Base-by-base conservation (phyloP, 108 stramenopile genomes). In the Thalassiosira profunda region DNA sequence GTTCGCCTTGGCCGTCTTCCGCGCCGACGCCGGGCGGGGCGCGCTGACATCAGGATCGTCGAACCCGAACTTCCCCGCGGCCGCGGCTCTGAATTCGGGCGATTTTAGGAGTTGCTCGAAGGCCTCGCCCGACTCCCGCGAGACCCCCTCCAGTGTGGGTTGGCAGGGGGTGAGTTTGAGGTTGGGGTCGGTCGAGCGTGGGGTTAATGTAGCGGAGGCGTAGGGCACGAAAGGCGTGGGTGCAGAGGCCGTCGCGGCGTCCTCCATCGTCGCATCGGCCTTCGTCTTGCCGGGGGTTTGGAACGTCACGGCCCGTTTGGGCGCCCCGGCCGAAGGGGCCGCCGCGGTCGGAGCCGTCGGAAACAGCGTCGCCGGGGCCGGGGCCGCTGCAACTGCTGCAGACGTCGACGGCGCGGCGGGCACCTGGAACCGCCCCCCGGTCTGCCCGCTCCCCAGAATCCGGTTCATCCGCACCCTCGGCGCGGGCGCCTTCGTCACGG, bases 401-500 rank as follows among this genome's bases (percentile, higher is more conserved):
- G 38, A 11, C 10, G 38, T 40, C 29, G 51, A 31, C 1, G 30
- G 30, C 29, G 26, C 51, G 33, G 7, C 33, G 17, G 17, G 34
- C 51, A 28, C 29, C 17, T 29, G 51, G 33, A 31, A 5, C 45
- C 67, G 28, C 28, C 66, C 66, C 26, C 74, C 74, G 24, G 65
- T 60, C 66, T 76, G 74, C 37, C 59, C 59, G 33, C 28, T 67
- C 30, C 74, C 74, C 3, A 62, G 55, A 6, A 76, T 45, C 12
- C 74, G 65, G 38, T 53, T 67, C 74, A 76, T 76, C 59, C 66
- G 51, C 40, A 76, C 57, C 31, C 58, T 48, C 3, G 64, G 74
- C 17, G 33, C 51, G 21, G 24, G 2, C 5, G 11, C n/a, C 11
- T 18, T 48, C 24, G 18, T 48, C 11, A 48, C 20, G 2, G 51